Evolutionary conservation across 495 filamentous ascomycete genomes (phyloP).

Genomic region (Ramalina intermedia): DNA sequence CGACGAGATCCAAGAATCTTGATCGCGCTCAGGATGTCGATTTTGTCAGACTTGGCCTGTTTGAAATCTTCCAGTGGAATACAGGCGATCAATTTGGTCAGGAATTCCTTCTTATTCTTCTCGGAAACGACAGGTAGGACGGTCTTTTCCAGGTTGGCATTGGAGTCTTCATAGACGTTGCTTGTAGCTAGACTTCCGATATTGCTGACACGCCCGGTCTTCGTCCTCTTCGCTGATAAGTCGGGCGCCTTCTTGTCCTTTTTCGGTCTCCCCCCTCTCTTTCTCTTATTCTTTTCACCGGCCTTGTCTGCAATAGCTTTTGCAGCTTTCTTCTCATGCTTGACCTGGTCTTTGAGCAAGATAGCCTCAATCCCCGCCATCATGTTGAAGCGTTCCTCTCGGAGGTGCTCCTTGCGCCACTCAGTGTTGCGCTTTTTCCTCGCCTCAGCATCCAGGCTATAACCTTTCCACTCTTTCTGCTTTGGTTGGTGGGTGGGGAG

Average conservation of each 20-base stretch:
- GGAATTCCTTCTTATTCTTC: conserved; percentile 5
- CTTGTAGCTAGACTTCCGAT: neutral
- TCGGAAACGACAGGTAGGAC: neutral
- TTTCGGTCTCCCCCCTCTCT: neutral
- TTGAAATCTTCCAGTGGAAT: conserved; percentile 1
- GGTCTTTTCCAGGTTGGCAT: neutral
- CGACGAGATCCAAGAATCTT: conserved; percentile 3
- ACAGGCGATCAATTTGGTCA: conserved; percentile 3
- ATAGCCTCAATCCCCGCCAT: neutral
- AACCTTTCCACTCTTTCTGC: neutral
- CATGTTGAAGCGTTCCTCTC: neutral
- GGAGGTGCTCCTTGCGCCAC: neutral
- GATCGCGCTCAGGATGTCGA: conserved; percentile 1
- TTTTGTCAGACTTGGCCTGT: conserved; percentile 4
- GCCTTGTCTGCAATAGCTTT: neutral
- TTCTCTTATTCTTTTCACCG: neutral
- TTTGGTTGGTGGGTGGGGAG: neutral
- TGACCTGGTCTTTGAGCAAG: neutral
- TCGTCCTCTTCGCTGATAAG: neutral
- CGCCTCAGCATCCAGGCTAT: neutral
- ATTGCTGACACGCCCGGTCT: conserved; percentile 4
- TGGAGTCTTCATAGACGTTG: conserved; percentile 11
- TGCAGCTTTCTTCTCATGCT: neutral
- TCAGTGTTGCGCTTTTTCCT: neutral
- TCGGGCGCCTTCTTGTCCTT: neutral